phyloP scores from a whole-genome alignment of 2,329 filamentous ascomycete species.

The Nigrospora oryzae region DNA sequence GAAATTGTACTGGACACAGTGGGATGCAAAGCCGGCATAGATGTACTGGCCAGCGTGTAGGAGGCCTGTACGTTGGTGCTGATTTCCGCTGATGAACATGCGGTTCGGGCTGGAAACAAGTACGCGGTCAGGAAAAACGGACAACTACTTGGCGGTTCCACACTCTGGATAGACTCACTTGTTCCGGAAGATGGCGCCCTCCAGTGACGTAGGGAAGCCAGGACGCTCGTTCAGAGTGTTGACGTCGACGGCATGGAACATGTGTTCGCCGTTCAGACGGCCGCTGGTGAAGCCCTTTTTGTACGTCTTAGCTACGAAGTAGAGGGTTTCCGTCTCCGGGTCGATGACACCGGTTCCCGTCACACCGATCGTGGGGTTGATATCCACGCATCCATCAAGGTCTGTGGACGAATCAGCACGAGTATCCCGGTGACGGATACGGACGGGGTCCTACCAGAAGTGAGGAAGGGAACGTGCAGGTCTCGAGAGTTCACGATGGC shows the following conservation, averaged over 20 bases:
- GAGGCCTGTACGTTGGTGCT: slow-evolving; percentile 36
- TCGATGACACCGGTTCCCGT: slow-evolving; percentile 43
- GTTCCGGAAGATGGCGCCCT: slow-evolving; percentile 33
- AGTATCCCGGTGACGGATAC: not conserved
- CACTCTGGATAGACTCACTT: slow-evolving; percentile 13
- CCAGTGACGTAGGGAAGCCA: slow-evolving; percentile 32
- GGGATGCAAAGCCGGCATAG: slow-evolving; percentile 40
- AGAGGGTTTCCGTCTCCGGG: slow-evolving; percentile 37
- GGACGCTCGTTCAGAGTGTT: slow-evolving; percentile 29
- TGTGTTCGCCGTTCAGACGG: slow-evolving; percentile 31
- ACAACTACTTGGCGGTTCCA: too few relatives aligned
- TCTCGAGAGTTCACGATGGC: slow-evolving; percentile 37
- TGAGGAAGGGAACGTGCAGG: slow-evolving; percentile 38
- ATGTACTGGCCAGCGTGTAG: slow-evolving; percentile 35
- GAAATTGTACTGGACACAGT: slow-evolving; percentile 42
- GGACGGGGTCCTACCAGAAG: slow-evolving; percentile 6
- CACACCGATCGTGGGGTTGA: slow-evolving; percentile 36
- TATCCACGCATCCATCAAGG: slow-evolving; percentile 36
- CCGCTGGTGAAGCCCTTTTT: slow-evolving; percentile 25
- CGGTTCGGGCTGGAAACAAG: slow-evolving; percentile 17
- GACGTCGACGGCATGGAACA: slow-evolving; percentile 35
- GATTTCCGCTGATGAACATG: slow-evolving; percentile 36
- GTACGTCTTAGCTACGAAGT: slow-evolving; percentile 41
- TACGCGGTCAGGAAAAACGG: too few relatives aligned
- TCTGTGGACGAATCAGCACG: slow-evolving; percentile 17